phyloP scores from a whole-genome alignment of 768 basidiomycete species.

The Leccinellum luteum region DNA sequence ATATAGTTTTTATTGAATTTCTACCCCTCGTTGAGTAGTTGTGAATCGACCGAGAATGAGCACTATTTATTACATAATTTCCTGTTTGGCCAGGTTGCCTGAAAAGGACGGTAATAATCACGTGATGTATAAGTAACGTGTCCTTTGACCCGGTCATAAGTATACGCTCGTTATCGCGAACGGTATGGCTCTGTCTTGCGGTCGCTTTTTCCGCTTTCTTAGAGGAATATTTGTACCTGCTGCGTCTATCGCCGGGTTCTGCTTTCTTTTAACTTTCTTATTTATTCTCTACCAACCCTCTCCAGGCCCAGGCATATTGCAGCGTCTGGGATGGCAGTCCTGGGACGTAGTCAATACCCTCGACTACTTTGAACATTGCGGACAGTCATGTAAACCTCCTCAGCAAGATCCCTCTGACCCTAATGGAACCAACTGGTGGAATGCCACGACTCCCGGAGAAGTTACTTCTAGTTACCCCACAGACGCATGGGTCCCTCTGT shows the following conservation, averaged over 20 bases:
- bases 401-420: neutral
- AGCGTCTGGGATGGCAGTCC: constrained; percentile 84
- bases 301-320: constrained; percentile 64
- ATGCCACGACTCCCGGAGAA: constrained; percentile 21
- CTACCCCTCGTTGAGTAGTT: too few relatives aligned
- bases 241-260: constrained; percentile 62
- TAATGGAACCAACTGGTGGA: constrained; percentile 17
- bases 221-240: constrained; percentile 58
- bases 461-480: constrained; percentile 71
- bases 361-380: constrained; percentile 2
- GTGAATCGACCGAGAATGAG: too few relatives aligned
- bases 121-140: too few relatives aligned
- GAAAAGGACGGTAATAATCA: too few relatives aligned
- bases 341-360: constrained; percentile 66
- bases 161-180: too few relatives aligned
- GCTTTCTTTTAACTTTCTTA: constrained; percentile 67
- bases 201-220: constrained; percentile 48
- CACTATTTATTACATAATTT: too few relatives aligned
- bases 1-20: too few relatives aligned
- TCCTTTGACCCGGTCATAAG: too few relatives aligned
- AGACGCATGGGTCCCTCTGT: constrained; percentile 45
- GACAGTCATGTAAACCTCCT: neutral
- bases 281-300: constrained; percentile 82
- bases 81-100: too few relatives aligned
- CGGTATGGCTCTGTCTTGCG: constrained; percentile 41